Evolutionary conservation across 148 eudicot species (phyloP).

Genomic region (Rhododendron vialii): DNA sequence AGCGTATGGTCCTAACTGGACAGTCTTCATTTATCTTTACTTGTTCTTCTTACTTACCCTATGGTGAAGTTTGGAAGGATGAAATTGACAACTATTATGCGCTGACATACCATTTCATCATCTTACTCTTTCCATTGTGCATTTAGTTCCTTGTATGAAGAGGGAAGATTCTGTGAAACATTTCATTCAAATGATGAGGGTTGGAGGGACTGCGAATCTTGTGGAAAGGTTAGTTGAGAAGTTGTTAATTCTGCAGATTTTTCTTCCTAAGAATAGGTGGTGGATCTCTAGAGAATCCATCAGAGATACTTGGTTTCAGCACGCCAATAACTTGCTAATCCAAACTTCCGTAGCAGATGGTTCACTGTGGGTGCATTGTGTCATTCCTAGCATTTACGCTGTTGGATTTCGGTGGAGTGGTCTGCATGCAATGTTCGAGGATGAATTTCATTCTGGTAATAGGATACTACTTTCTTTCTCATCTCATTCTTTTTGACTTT

Average conservation of each 20-base stretch:
- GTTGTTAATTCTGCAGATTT: not conserved
- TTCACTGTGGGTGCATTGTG: slow-evolving; percentile 51
- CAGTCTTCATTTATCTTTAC: not conserved
- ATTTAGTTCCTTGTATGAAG: slow-evolving; percentile 35
- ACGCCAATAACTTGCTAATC: not conserved
- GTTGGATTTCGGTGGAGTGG: slow-evolving; percentile 44
- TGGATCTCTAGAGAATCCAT: not conserved
- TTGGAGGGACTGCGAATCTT: slow-evolving; percentile 51
- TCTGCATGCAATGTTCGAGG: slow-evolving; percentile 41
- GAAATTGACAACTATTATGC: not conserved
- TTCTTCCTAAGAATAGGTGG: not conserved
- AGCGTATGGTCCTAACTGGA: not conserved
- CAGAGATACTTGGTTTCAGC: not conserved
- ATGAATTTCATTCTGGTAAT: slow-evolving; percentile 27
- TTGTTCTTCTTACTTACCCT: not conserved
- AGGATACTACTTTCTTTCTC: not conserved
- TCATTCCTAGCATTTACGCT: slow-evolving; percentile 36
- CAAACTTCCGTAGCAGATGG: slow-evolving; percentile 20
- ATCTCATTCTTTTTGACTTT: not conserved
- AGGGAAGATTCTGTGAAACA: slow-evolving; percentile 40
- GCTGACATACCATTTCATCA: not conserved
- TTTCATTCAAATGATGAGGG: slow-evolving; percentile 43
- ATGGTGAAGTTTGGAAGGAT: not conserved
- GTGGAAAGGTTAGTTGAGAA: slow-evolving; percentile 36
- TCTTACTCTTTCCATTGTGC: slow-evolving; percentile 8